Evolutionary conservation across 495 filamentous ascomycete genomes (phyloP), one percentile per base, ranked within the genome.

Genomic region (Hypoxylon fuscum): DNA sequence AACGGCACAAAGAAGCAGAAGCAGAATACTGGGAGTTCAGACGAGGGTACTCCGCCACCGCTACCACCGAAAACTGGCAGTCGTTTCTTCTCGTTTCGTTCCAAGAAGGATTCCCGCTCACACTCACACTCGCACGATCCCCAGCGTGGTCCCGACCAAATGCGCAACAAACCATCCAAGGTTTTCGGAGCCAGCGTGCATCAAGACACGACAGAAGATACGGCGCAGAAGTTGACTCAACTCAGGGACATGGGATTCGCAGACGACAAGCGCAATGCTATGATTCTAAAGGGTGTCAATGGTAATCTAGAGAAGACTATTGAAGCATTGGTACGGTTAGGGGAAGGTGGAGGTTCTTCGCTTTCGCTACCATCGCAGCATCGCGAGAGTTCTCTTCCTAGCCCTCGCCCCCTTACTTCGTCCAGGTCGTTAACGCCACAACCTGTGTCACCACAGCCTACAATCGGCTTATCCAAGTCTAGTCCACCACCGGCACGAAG

Each of bases 211-310:
- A 58, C 59, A 1, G 72, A 74, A 40, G 82, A 74, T 41, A 81
- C 80, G 34, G 86, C 86, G 25, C 80, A 80, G 25, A 96, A 97
- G 73, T 76, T 98, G 68, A 83, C 83, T 7, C 87, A 84, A 12
- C 77, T 98, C 48, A 83, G 86, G 44, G 92, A 96, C 50, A 97
- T 98, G 95, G 95, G 95, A 1, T 98, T 98, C 67, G 81, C 72
- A 27, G 92, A 98, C 69, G 89, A 94, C 31, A 87, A 86, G 57
- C 83, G 89, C 41, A 98, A 96, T 62, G 76, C 85, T 10, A 85
- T 87, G 50, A 87, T 97, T 20, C 75, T 98, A 21, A 90, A 90
- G 56, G 88, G 89, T 9, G 79, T 93, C 5, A 82, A 87, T 55
- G 95, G 96, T 1, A 93, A 96, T 66, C 62, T 98, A 35, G 90